Conservation (phyloP, 805 yeast genomes). For the Candida hispaniensis region DNA sequence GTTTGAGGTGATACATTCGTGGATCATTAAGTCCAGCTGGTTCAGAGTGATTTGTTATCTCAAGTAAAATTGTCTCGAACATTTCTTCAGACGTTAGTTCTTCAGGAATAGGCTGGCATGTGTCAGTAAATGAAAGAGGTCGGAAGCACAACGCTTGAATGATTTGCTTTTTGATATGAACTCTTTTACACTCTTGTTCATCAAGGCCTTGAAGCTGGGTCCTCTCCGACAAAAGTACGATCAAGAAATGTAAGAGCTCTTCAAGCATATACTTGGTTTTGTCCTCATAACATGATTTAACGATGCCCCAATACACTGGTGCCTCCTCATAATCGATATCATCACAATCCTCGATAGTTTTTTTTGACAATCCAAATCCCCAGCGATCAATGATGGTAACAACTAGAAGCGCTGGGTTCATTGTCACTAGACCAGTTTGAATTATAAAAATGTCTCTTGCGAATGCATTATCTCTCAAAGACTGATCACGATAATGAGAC, state of each 20-base stretch:
- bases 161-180: conserved; percentile 55
- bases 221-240: conserved; percentile 59
- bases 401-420: conserved; percentile 46
- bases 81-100: conserved; percentile 59
- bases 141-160: conserved; percentile 74
- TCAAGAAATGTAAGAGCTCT: conserved; percentile 61
- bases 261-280: conserved; percentile 56
- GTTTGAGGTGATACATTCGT: conserved; percentile 60
- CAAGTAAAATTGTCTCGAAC: conserved; percentile 52
- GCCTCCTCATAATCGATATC: conserved; percentile 34
- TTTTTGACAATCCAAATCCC: conserved; percentile 48
- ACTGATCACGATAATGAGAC: conserved; percentile 65
- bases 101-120: conserved; percentile 63
- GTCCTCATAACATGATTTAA: too few relatives aligned
- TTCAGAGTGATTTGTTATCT: conserved; percentile 49
- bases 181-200: conserved; percentile 39
- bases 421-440: conserved; percentile 49
- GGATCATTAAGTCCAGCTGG: conserved; percentile 49
- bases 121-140: conserved; percentile 57
- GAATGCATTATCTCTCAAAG: conserved; percentile 73
- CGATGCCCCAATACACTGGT: too few relatives aligned
- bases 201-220: conserved; percentile 41
- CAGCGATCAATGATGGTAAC: conserved; percentile 57
- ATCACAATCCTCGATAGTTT: conserved; percentile 29
- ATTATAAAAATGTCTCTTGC: conserved; percentile 64